These are phyloP conservation scores for Aspergillus latus DNA, from an alignment of 2,329 filamentous ascomycete genomes.

Conservation along the genomic window DNA sequence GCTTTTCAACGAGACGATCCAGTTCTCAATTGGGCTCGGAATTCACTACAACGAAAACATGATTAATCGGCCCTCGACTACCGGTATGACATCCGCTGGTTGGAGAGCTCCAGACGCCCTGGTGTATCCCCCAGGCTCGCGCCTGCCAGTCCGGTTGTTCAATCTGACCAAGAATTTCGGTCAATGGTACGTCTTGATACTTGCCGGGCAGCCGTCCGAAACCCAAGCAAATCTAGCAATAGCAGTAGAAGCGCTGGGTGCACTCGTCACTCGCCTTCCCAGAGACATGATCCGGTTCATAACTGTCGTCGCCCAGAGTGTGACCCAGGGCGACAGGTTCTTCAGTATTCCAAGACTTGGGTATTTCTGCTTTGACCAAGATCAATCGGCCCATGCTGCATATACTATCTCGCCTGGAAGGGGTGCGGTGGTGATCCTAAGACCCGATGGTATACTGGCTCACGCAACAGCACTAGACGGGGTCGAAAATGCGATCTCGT, in stretches of 20 bases:
- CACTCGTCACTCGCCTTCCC: background rate
- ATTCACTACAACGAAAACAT: constrained; percentile 25
- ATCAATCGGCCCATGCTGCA: constrained; percentile 8
- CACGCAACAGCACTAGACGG: background rate
- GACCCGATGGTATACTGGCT: constrained; percentile 11
- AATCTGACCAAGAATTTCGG: constrained; percentile 1
- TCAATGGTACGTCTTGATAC: constrained; percentile 4
- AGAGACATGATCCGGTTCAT: constrained; percentile 1
- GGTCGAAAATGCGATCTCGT: background rate
- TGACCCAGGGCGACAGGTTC: constrained; percentile 1
- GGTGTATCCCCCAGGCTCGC: constrained; percentile 7
- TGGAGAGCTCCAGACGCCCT: constrained; percentile 11
- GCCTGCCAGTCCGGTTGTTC: constrained; percentile 1
- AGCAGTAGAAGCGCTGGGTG: background rate
- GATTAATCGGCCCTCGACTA: constrained; percentile 6
- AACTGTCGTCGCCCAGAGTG: constrained; percentile 2
- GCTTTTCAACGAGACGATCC: constrained; percentile 24
- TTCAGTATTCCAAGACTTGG: constrained; percentile 6
- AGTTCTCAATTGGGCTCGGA: constrained; percentile 19
- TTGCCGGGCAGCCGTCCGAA: constrained; percentile 5
- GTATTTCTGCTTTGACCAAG: constrained; percentile 7
- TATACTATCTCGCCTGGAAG: constrained; percentile 7
- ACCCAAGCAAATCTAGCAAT: background rate
- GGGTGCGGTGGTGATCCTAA: constrained; percentile 2
- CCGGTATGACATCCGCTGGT: constrained; percentile 4